Conservation (phyloP, 202 grass and related monocot species). For the Elaeis oleifera region DNA sequence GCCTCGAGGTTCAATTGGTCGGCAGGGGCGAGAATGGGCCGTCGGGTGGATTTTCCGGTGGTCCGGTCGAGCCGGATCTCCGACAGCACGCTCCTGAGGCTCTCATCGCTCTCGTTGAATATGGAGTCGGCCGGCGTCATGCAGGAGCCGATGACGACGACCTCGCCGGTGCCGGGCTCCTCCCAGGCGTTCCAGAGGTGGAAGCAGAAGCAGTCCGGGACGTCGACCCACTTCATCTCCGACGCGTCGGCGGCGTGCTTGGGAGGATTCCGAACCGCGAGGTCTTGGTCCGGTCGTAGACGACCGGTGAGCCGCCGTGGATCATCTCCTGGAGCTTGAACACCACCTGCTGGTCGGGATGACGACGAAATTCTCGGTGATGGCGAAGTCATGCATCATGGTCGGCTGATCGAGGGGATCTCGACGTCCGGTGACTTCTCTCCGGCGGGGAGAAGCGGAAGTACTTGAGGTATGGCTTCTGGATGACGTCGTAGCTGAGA, state of each 20-base stretch:
- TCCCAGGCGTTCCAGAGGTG: constrained; percentile 94
- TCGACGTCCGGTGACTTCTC: constrained; percentile 58
- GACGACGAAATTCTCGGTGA: constrained; percentile 67
- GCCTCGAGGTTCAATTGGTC: constrained; percentile 87
- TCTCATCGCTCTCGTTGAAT: constrained; percentile 66
- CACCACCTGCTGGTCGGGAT: constrained; percentile 82
- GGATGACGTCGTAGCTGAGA: constrained; percentile 71
- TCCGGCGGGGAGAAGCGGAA: constrained; percentile 63
- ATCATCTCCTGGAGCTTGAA: constrained; percentile 87
- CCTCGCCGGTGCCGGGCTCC: constrained; percentile 47
- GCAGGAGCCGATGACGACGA: constrained; percentile 86
- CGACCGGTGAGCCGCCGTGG: constrained; percentile 61
- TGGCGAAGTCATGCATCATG: constrained; percentile 93
- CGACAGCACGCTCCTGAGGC: constrained; percentile 59
- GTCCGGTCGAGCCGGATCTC: constrained; percentile 60
- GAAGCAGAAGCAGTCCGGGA: constrained; percentile 77
- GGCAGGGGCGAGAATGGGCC: constrained; percentile 24
- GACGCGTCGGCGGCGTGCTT: constrained; percentile 48
- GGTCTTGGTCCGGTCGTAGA: constrained; percentile 58
- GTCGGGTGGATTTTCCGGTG: constrained; percentile 46
- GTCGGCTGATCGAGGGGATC: constrained; percentile 57
- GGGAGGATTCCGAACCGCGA: constrained; percentile 55
- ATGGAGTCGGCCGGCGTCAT: constrained; percentile 87
- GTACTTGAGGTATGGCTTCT: constrained; percentile 74
- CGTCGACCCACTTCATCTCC: constrained; percentile 59